Conservation (phyloP, 208 protist genomes). For the Leishmania turanica region DNA sequence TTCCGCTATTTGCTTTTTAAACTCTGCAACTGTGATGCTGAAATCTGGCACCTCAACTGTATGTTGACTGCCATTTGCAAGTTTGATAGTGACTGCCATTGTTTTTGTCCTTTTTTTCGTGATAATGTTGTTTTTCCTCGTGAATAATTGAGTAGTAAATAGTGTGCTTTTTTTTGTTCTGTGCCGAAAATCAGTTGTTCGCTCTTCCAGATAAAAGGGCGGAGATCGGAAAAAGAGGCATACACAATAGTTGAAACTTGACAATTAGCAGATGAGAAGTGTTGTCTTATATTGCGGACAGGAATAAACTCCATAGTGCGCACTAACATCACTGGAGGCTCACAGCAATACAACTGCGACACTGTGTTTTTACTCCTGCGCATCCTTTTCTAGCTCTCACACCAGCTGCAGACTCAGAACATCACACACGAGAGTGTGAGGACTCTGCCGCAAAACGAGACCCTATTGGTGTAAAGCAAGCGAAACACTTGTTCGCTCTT, state of each 20-base stretch:
- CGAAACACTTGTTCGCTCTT: not conserved
- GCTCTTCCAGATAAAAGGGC: not conserved
- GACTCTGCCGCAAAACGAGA: not conserved
- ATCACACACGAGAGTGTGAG: too few species aligned
- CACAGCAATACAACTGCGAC: not conserved
- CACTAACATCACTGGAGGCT: not conserved
- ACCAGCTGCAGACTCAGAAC: too few species aligned
- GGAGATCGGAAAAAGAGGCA: not conserved
- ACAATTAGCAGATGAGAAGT: not conserved
- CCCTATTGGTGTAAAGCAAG: not conserved
- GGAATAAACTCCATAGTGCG: not conserved
- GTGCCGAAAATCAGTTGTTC: not conserved
- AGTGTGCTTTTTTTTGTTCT: not conserved
- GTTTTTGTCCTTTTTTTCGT: conserved; percentile 1
- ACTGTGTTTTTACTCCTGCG: not conserved
- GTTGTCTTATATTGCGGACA: not conserved
- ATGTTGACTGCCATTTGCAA: conserved; percentile 78
- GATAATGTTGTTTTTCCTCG: not conserved
- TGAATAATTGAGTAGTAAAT: conserved; percentile 1
- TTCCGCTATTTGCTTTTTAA: conserved; percentile 63
- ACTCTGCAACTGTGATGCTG: conserved; percentile 61
- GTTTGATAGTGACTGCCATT: conserved; percentile 66
- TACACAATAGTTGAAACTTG: not conserved
- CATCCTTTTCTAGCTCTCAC: too few species aligned
- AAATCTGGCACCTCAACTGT: conserved; percentile 76